Evolutionary conservation across 805 yeast species (phyloP).

Genomic region (Candida suzukii): DNA sequence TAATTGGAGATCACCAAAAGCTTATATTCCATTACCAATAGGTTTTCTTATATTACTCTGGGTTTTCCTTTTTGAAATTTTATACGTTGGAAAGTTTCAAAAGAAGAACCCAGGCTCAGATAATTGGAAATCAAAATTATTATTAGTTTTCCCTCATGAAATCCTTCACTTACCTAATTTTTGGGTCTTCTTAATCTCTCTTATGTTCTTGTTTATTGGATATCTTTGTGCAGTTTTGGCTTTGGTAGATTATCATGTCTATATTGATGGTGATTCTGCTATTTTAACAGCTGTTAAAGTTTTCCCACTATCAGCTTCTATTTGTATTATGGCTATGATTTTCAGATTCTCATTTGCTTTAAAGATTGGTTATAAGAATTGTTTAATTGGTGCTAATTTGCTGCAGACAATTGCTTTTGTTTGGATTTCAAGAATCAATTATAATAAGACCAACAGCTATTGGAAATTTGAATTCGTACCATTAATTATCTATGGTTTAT

Average conservation of each 20-base stretch:
- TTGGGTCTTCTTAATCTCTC: constrained; percentile 5
- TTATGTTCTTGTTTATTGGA: constrained; percentile 1
- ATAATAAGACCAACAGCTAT: constrained; percentile 9
- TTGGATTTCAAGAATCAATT: constrained; percentile 14
- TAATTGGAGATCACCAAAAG: constrained; percentile 32
- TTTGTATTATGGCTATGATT: constrained; percentile 21
- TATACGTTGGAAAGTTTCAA: constrained; percentile 10
- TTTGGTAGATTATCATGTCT: constrained; percentile 17
- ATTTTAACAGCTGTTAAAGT: constrained; percentile 30
- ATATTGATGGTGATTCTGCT: constrained; percentile 22
- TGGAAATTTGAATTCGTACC: constrained; percentile 20
- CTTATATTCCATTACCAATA: constrained; percentile 31
- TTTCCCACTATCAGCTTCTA: constrained; percentile 28
- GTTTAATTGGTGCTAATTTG: constrained; percentile 7
- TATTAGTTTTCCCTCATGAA: constrained; percentile 15
- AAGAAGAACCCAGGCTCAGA: not conserved
- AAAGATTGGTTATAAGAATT: constrained; percentile 16
- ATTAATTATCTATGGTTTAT: constrained; percentile 13
- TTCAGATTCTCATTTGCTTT: constrained; percentile 8
- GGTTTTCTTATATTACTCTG: constrained; percentile 27
- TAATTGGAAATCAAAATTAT: constrained; percentile 12
- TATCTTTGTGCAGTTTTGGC: constrained; percentile 4
- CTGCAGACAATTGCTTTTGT: constrained; percentile 8
- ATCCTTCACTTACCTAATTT: constrained; percentile 14
- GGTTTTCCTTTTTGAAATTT: constrained; percentile 25